A percentile compares a stretch with the other conserved stretches of the same genome.
phyloP scores from a whole-genome alignment of 345 rosid species.

The Salix koriyanagi region DNA sequence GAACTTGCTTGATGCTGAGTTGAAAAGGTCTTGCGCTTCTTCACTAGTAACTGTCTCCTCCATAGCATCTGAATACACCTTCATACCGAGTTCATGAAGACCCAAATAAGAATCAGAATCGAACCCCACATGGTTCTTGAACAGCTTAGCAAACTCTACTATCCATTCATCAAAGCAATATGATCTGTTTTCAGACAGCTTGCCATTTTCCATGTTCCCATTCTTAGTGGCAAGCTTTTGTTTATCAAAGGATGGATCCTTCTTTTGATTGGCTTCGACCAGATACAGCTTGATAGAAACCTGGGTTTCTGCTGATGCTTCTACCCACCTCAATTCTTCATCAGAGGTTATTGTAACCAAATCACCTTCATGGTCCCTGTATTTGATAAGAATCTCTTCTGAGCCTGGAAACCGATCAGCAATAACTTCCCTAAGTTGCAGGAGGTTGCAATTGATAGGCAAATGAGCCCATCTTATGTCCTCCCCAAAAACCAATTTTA shows the following conservation, averaged over 20 bases:
- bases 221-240: conserved; percentile 18
- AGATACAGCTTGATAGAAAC: conserved; percentile 55
- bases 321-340: conserved; percentile 79
- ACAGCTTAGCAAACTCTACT: conserved; percentile 67
- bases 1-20: conserved; percentile 67
- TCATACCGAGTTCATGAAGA: conserved; percentile 79
- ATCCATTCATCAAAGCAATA: conserved; percentile 76
- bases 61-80: conserved; percentile 80
- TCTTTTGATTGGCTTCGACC: conserved; percentile 55
- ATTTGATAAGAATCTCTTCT: conserved; percentile 67
- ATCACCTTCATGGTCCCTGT: conserved; percentile 89
- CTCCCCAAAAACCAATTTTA: conserved; percentile 68
- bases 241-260: conserved; percentile 47
- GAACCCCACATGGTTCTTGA: conserved; percentile 70
- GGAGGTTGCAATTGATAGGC: conserved; percentile 64
- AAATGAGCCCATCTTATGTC: conserved; percentile 77
- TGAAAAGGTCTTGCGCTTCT: conserved; percentile 71
- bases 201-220: conserved; percentile 29
- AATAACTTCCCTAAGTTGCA: conserved; percentile 64
- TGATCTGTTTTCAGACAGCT: conserved; percentile 27
- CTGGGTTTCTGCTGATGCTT: conserved; percentile 45
- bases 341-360: conserved; percentile 73
- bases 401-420: conserved; percentile 62
- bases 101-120: conserved; percentile 64
- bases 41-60: conserved; percentile 87